Evolutionary conservation across 2,329 filamentous ascomycete genomes (phyloP).

Genomic region (Penicillium sp.): DNA sequence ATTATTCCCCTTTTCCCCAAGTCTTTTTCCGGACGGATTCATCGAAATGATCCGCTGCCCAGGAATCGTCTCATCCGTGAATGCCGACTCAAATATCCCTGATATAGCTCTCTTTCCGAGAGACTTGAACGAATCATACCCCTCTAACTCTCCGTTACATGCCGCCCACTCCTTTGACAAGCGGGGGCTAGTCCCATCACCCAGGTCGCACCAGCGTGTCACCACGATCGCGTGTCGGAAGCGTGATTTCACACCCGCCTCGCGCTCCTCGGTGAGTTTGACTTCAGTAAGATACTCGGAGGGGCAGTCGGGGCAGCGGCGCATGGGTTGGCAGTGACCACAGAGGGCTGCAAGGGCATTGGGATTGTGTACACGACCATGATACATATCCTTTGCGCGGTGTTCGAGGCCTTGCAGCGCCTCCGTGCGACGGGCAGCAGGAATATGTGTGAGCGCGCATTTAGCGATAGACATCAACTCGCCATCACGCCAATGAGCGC

Average conservation of each 20-base stretch:
- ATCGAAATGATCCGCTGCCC: constrained; percentile 63
- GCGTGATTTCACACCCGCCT: constrained; percentile 39
- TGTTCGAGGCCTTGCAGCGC: constrained; percentile 50
- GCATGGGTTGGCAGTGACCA: constrained; percentile 61
- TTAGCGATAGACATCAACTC: constrained; percentile 65
- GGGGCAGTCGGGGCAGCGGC: constrained; percentile 65
- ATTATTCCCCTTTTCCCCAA: constrained; percentile 59
- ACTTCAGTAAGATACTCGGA: constrained; percentile 67
- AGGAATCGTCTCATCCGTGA: constrained; percentile 59
- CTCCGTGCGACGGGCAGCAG: constrained; percentile 46
- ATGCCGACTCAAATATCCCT: constrained; percentile 63
- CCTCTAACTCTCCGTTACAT: constrained; percentile 52
- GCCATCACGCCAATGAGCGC: constrained; percentile 67
- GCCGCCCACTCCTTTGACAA: constrained; percentile 60
- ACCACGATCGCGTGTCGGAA: constrained; percentile 67
- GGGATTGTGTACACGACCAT: constrained; percentile 33
- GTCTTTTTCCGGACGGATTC: constrained; percentile 61
- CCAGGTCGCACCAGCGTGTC: constrained; percentile 66
- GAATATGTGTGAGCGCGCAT: constrained; percentile 64
- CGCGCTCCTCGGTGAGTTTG: constrained; percentile 62
- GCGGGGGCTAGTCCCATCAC: constrained; percentile 56
- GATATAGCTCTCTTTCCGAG: constrained; percentile 62
- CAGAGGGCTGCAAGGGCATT: constrained; percentile 58
- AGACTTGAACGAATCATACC: constrained; percentile 59
- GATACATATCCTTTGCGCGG: constrained; percentile 42